Evolutionary conservation across 768 basidiomycete species (phyloP).

Genomic region (Boletus speciosus): DNA sequence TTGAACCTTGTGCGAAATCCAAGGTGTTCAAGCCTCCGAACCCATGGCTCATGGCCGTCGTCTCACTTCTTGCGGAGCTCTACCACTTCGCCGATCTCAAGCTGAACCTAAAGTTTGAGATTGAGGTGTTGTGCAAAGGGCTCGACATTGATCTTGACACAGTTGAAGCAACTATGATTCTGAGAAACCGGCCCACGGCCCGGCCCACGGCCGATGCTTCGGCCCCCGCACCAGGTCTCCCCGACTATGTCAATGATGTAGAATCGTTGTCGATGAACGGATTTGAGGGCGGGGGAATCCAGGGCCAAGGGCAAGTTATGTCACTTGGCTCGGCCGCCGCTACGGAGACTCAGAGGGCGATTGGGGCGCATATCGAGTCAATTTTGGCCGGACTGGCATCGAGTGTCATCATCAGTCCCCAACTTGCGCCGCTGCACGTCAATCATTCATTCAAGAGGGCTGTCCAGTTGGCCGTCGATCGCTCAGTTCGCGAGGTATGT

Average conservation of each 20-base stretch:
- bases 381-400: constrained; percentile 69
- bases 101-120: constrained; percentile 96
- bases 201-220: constrained; percentile 61
- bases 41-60: constrained; percentile 96
- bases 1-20: constrained; percentile 87
- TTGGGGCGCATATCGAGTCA: constrained; percentile 77
- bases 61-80: constrained; percentile 89
- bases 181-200: constrained; percentile 74
- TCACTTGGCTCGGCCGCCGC: constrained; percentile 57
- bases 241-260: constrained; percentile 78
- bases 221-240: constrained; percentile 52
- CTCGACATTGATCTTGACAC: constrained; percentile 84
- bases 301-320: constrained; percentile 57
- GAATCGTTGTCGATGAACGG: constrained; percentile 74
- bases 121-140: constrained; percentile 92
- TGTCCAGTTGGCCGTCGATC: constrained; percentile 86
- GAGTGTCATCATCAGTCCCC: constrained; percentile 73
- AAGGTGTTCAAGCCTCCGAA: constrained; percentile 94
- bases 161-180: constrained; percentile 77
- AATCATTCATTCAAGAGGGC: constrained; percentile 89
- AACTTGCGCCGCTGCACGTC: constrained; percentile 66
- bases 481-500: constrained; percentile 87
- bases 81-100: constrained; percentile 97
- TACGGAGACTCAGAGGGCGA: constrained; percentile 61
- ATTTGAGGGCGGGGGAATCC: constrained; percentile 53